Percentiles rank a stretch among this genome's conserved stretches.
Evolutionary conservation across 176 grass and related monocot species (phyloP).

Genomic region (Hyparrhenia diplandra): DNA sequence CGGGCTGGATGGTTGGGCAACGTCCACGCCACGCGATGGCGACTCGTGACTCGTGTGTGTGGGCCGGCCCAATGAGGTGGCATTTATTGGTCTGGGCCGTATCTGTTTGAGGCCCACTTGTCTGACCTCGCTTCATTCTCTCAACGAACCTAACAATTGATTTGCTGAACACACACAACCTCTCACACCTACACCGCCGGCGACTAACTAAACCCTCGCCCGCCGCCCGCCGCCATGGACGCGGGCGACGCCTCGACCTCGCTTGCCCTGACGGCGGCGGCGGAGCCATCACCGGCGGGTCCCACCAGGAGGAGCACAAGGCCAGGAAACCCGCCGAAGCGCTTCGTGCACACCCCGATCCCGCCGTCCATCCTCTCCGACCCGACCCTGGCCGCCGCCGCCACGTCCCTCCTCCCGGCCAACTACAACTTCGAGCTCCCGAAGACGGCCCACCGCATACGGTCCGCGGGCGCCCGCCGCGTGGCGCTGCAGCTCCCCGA

Average conservation of each 20-base stretch:
- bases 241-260: slow-evolving; percentile 34
- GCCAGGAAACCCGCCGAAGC: slow-evolving; percentile 47
- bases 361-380: slow-evolving; percentile 70
- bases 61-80: background rate
- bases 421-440: slow-evolving; percentile 85
- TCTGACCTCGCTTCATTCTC: background rate
- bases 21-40: background rate
- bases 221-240: slow-evolving; percentile 49
- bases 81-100: background rate
- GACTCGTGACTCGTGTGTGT: background rate
- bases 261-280: slow-evolving; percentile 11
- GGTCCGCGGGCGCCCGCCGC: slow-evolving; percentile 49
- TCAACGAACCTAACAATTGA: background rate
- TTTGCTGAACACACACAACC: background rate
- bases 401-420: slow-evolving; percentile 61
- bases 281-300: background rate
- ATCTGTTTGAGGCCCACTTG: background rate
- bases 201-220: slow-evolving; percentile 19
- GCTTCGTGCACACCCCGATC: slow-evolving; percentile 80
- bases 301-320: slow-evolving; percentile 29
- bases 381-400: slow-evolving; percentile 62
- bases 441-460: slow-evolving; percentile 87
- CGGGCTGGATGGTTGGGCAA: background rate
- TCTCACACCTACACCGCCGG: too few species aligned
- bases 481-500: slow-evolving; percentile 82